phyloP scores from a whole-genome alignment of 2,329 filamentous ascomycete genomes.

The Fusarium sterilihyphosum region DNA sequence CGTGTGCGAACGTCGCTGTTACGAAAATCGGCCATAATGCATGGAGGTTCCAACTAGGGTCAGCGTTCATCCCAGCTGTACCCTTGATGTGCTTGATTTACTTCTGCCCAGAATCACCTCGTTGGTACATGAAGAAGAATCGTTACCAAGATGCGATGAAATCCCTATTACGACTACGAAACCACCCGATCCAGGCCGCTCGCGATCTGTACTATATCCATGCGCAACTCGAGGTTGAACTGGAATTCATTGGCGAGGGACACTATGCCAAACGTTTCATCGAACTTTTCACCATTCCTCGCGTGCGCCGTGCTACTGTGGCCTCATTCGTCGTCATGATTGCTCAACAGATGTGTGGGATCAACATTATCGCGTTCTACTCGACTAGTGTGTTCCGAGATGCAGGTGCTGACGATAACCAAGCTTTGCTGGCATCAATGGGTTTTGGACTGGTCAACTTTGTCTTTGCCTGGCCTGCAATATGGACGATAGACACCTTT shows the following conservation, averaged over 20 bases:
- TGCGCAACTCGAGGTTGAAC: conserved; percentile 70
- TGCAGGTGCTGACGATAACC: conserved; percentile 64
- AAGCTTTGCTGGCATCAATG: conserved; percentile 68
- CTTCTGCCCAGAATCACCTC: conserved; percentile 72
- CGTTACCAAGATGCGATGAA: conserved; percentile 69
- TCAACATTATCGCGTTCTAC: conserved; percentile 83
- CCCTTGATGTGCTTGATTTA: conserved; percentile 68
- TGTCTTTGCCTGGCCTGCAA: conserved; percentile 65
- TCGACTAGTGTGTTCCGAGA: conserved; percentile 70
- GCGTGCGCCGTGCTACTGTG: conserved; percentile 76
- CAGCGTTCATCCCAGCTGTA: conserved; percentile 69
- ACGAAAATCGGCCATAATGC: conserved; percentile 49
- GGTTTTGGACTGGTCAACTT: conserved; percentile 69
- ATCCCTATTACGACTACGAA: conserved; percentile 62
- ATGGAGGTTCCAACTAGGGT: conserved; percentile 73
- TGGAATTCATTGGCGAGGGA: conserved; percentile 57
- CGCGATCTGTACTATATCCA: conserved; percentile 73
- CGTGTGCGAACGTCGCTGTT: conserved; percentile 66
- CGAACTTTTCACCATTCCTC: conserved; percentile 75
- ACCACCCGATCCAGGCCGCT: conserved; percentile 65
- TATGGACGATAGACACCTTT: conserved; percentile 68
- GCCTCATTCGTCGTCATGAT: conserved; percentile 86
- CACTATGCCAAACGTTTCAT: conserved; percentile 71
- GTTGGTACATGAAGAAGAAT: conserved; percentile 75
- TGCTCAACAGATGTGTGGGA: conserved; percentile 75